Conservation (phyloP, 768 basidiomycete genomes). For the Suillus fuscotomentosus region DNA sequence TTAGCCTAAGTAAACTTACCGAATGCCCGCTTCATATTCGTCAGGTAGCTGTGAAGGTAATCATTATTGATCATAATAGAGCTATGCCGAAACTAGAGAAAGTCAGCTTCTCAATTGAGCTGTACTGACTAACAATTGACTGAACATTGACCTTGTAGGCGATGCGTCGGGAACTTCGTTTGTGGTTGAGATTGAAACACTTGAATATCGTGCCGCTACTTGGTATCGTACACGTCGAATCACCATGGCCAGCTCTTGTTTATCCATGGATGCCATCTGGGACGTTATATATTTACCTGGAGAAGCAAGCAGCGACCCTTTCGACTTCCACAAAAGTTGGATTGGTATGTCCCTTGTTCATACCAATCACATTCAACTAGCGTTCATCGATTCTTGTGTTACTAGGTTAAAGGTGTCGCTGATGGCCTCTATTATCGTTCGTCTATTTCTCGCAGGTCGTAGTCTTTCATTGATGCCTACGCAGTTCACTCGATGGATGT, state of each 20-base stretch:
- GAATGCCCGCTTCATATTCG: neutral
- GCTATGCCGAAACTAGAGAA: neutral
- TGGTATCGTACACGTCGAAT: constrained; percentile 10
- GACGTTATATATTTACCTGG: neutral
- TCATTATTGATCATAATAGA: neutral
- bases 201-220: constrained; percentile 19
- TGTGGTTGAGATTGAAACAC: constrained; percentile 21
- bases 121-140: neutral
- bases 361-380: neutral
- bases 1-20: neutral
- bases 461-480: neutral
- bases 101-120: neutral
- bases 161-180: constrained; percentile 17
- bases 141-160: constrained; percentile 4
- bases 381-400: neutral
- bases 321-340: neutral
- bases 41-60: neutral
- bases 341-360: neutral
- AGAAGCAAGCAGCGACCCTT: neutral
- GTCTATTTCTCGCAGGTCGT: neutral
- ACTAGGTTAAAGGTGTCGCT: constrained; percentile 13
- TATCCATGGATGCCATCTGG: constrained; percentile 3
- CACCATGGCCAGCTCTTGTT: neutral
- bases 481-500: constrained; percentile 16
- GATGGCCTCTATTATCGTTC: constrained; percentile 13